Base-by-base conservation (phyloP, 2,329 filamentous ascomycete genomes). In the Ilyonectria robusta region DNA sequence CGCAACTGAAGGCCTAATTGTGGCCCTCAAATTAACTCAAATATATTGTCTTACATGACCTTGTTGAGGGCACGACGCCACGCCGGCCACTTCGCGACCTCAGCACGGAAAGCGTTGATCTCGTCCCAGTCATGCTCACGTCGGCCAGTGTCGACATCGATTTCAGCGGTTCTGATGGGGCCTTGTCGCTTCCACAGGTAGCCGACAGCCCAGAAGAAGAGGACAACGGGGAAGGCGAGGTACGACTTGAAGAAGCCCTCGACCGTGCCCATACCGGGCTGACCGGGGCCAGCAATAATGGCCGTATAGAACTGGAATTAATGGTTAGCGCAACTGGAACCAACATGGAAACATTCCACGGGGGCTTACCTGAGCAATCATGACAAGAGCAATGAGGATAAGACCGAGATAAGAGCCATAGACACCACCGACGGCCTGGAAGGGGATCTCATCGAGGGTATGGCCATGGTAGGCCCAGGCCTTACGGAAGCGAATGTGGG, bases 61-160 rank as follows among this genome's bases (percentile, higher is more conserved):
- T 76, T 78, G 76, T 83, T 64, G 2, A 81, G 54, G 23, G 78
- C 53, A 4, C 82, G 80, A 75, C 80, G 81, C 87, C 87, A 91
- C 13, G 80, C 77, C 2, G 88, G 88, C 83, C 83, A 85, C 4
- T 79, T 74, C 17, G 85, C 86, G 21, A 88, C 77, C 78, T 83
- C 77, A 42, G 82, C 85, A 33, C 85, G 83, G 73, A 86, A 83
- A 42, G 81, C 84, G 76, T 91, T 86, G 80, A 91, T 90, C 46
- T 82, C 81, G 11, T 91, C 89, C 88, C 88, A 92, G 77, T 93
- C 87, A 64, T 92, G 84, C 79, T 89, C 87, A 70, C 91, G 86
- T 64, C 91, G 87, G 58, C 89, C 91, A 61, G 85, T 87, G 77
- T 93, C 91, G 62, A 93, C 84, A 72, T 93, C 91, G 71, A 94